Evolutionary conservation across 2,329 filamentous ascomycete genomes (phyloP).

Genomic region (Paraconiothyrium sp.): DNA sequence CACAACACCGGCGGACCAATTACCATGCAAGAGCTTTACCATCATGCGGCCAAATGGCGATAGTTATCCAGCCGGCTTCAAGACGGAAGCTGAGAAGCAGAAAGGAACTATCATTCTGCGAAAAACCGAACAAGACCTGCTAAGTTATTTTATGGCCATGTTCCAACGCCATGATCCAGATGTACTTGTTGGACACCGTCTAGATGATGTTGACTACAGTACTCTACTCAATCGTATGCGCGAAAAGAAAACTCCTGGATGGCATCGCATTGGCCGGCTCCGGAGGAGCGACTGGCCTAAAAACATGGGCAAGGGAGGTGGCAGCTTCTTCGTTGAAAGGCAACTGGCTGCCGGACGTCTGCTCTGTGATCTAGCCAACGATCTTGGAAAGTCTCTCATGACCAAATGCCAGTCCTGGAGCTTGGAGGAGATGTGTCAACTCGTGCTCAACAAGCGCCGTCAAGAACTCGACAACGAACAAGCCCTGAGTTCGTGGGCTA

Average conservation of each 20-base stretch:
- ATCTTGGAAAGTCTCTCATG: slow-evolving; percentile 97
- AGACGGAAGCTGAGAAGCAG: slow-evolving; percentile 76
- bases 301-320: slow-evolving; percentile 83
- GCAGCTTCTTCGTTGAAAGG: slow-evolving; percentile 91
- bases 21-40: slow-evolving; percentile 91
- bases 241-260: slow-evolving; percentile 90
- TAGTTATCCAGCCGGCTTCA: slow-evolving; percentile 86
- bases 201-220: slow-evolving; percentile 98
- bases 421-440: slow-evolving; percentile 94
- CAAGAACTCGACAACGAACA: slow-evolving; percentile 89
- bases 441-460: slow-evolving; percentile 81
- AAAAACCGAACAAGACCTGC: slow-evolving; percentile 83
- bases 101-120: slow-evolving; percentile 81
- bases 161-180: slow-evolving; percentile 90
- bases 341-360: slow-evolving; percentile 88
- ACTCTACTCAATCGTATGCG: slow-evolving; percentile 86
- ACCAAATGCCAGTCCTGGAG: slow-evolving; percentile 98
- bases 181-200: slow-evolving; percentile 89
- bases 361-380: slow-evolving; percentile 93
- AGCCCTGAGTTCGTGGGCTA: slow-evolving; percentile 86
- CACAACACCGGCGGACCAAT: slow-evolving; percentile 85
- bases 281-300: slow-evolving; percentile 87
- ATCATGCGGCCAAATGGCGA: slow-evolving; percentile 82
- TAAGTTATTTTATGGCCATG: slow-evolving; percentile 89
- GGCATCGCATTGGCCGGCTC: slow-evolving; percentile 91